Base-by-base conservation (phyloP, 2,329 filamentous ascomycete species). In the Bisporella sp. region DNA sequence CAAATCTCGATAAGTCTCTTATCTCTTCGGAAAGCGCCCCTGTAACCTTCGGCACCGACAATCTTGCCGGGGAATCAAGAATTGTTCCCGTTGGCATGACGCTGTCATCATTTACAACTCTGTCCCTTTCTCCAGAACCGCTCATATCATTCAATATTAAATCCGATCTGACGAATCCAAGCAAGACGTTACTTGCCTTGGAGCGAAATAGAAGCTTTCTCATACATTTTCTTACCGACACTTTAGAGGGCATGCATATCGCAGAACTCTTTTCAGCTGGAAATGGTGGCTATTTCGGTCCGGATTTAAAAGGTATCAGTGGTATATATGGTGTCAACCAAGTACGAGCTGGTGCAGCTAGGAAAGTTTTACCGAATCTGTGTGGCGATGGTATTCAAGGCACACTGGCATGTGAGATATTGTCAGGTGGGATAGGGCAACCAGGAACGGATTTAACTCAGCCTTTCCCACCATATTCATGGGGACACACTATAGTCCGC, bases 111-210 rank as follows among this genome's bases (percentile, higher is more conserved):
- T 64, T 67, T 47, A 64, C 57, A 1, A 62, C 62, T 6, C 48
- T 65, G 3, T 58, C 62, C 2, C 52, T 67, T 6, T 53, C 53
- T n/a, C 62, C 62, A 6, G 21, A 21, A 21, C 64, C 64, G 5
- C 59, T 64, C 7, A 49, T 66, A n/a, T 60, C 62, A 12, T 66
- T 67, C 50, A 67, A 67, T 35, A 62, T 66, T 43, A 37, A 37
- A 37, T 37, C 35, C 8, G n/a, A n/a, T 37, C 35, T 37, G 4
- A n/a, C 8, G n/a, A n/a, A 37, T 21, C 64, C 63, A 6, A 64
- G 62, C 1, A 47, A 51, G 6, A 67, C 64, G 4, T 49, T 64
- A 0, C 48, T 51, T 30, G 60, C 62, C 4, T 42, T 66, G 3
- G 50, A 47, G 40, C 13, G 50, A 13, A 52, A 47, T 2, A 41